phyloP scores from a whole-genome alignment of 2,329 filamentous ascomycete species.

The Aureobasidium lini region DNA sequence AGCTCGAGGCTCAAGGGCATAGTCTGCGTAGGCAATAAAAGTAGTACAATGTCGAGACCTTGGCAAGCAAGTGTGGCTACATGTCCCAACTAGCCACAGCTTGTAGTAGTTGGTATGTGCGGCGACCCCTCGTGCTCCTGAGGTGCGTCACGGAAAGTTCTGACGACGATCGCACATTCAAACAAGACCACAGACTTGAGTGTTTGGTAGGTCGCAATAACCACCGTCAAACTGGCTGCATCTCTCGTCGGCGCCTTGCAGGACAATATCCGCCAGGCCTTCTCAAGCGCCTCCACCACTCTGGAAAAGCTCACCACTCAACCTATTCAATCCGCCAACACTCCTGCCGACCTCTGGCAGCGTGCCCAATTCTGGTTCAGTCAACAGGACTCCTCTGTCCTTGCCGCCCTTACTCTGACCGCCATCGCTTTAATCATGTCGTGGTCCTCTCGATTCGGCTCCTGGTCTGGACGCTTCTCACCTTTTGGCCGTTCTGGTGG shows the following conservation, averaged over 20 bases:
- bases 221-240: slow-evolving; percentile 11
- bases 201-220: background rate
- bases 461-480: slow-evolving; percentile 40
- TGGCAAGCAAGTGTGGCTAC: background rate
- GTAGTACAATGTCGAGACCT: background rate
- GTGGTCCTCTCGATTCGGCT: slow-evolving; percentile 40
- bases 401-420: slow-evolving; percentile 22
- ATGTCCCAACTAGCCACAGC: background rate
- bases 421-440: slow-evolving; percentile 37
- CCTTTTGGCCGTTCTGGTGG: slow-evolving; percentile 39
- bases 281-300: background rate
- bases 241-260: slow-evolving; percentile 2
- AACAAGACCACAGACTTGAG: background rate
- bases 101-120: background rate
- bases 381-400: slow-evolving; percentile 25
- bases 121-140: background rate
- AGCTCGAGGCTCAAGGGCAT: background rate
- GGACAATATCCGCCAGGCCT: background rate
- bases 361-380: slow-evolving; percentile 21
- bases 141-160: slow-evolving; percentile 4
- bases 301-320: background rate
- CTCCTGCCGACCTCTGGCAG: background rate
- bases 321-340: background rate
- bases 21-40: background rate
- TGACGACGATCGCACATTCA: background rate